Evolutionary conservation across 2,329 filamentous ascomycete species (phyloP), one percentile per base, ranked within the genome.

Genomic region (Pyrenophora seminiperda): DNA sequence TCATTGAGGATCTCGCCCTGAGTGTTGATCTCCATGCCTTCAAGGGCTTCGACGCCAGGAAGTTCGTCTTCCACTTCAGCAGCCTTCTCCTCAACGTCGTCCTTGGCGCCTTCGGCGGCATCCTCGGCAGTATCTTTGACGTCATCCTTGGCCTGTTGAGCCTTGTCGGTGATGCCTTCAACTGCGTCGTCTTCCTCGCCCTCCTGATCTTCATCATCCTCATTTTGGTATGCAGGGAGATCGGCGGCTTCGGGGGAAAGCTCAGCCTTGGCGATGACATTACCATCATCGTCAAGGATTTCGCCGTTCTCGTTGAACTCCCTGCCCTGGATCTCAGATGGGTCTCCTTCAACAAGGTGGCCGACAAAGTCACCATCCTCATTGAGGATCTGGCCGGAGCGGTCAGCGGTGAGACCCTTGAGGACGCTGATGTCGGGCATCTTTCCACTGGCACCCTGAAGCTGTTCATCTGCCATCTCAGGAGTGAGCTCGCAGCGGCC

Each of bases 211-310:
- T 64, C 68, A 0, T 60, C 63, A 2, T 46, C 43, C 1, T 44
- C 47, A 10, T 50, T 38, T n/a, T 63, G 65, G 4, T 68, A 70
- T 1, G 61, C 69, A n/a, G 73, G 62, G 6, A 74, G 66, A 32
- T 75, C 68, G 48, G 71, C 72, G 13, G 70, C 73, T 46, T 80
- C 78, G 6, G 76, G 73, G 61, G 79, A 77, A 33, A 81, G 72
- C 44, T 79, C 75, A 3, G 81, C 79, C 46, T 76, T 76, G 46
- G 80, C 81, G 43, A 83, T 71, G 41, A 82, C 76, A 39, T 81
- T 78, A 45, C 81, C 81, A 3, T 79, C 73, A 3, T 81, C 75
- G 51, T 82, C 78, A n/a, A 82, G 65, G 52, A 83, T 81, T 59
- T 82, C 79, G 42, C 81, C 81, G 19, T 80, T 72, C 53, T 79